phyloP scores from a whole-genome alignment of 495 filamentous ascomycete genomes.

The Geoglossum glabrum region DNA sequence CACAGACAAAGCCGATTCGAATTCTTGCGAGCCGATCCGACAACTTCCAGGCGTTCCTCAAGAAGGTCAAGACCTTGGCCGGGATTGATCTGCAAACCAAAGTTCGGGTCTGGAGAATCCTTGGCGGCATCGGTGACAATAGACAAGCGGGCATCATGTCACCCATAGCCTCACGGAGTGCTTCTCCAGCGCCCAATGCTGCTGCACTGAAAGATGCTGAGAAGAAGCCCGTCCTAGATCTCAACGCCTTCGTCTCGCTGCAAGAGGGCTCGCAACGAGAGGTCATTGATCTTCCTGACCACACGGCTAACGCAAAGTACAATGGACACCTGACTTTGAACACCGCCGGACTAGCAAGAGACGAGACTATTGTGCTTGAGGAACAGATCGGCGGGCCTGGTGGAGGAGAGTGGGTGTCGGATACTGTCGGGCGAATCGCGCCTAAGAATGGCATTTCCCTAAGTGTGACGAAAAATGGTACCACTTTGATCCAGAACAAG shows the following conservation, averaged over 20 bases:
- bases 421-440: constrained; percentile 17
- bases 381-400: constrained; percentile 38
- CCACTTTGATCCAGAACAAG: constrained; percentile 14
- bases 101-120: constrained; percentile 60
- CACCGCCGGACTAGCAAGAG: constrained; percentile 41
- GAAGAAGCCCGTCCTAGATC: constrained; percentile 49
- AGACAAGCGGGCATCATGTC: constrained; percentile 27
- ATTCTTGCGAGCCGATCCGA: constrained; percentile 49
- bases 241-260: constrained; percentile 46
- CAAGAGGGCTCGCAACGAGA: constrained; percentile 49
- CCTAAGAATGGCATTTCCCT: constrained; percentile 20
- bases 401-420: constrained; percentile 44
- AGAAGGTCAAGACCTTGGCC: constrained; percentile 41
- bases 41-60: constrained; percentile 51
- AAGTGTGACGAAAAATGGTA: constrained; percentile 20
- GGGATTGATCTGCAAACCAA: constrained; percentile 47
- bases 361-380: constrained; percentile 57
- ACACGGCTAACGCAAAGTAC: constrained; percentile 55
- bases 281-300: constrained; percentile 44
- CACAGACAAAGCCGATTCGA: constrained; percentile 30
- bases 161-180: constrained; percentile 35
- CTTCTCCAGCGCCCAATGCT: constrained; percentile 26
- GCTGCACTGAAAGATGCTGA: constrained; percentile 30
- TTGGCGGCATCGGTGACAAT: constrained; percentile 25
- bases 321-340: constrained; percentile 47